phyloP scores from a whole-genome alignment of 1,284 basidiomycete genomes.

The Ustilago shanxiensis region DNA sequence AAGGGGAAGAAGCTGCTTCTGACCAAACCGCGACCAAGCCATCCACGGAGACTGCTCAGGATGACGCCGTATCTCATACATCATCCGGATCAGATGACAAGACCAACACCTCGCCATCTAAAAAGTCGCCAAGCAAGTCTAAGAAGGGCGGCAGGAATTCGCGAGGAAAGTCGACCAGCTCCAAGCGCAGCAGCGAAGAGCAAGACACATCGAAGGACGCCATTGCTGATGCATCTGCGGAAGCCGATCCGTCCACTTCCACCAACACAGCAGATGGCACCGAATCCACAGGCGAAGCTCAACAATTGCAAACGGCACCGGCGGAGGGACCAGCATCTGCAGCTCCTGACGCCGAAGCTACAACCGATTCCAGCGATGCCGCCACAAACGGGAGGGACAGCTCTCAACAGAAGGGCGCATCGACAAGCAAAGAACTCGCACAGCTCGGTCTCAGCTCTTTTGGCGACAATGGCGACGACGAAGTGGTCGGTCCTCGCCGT shows the following conservation, averaged over 20 bases:
- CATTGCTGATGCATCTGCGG: constrained; percentile 5
- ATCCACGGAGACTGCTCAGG: constrained; percentile 22
- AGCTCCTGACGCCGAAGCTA: constrained; percentile 6
- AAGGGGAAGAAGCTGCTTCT: constrained; percentile 6
- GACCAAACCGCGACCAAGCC: constrained; percentile 8
- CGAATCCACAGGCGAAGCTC: neutral
- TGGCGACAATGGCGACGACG: constrained; percentile 51
- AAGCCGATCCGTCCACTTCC: constrained; percentile 13
- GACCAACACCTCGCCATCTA: constrained; percentile 21
- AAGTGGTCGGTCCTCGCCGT: constrained; percentile 45
- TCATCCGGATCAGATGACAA: constrained; percentile 47
- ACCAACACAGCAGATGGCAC: neutral
- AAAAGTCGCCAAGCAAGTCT: constrained; percentile 27
- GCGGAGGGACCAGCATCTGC: constrained; percentile 4
- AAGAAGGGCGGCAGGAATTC: constrained; percentile 42
- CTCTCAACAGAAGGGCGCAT: constrained; percentile 17
- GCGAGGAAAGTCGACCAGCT: constrained; percentile 31
- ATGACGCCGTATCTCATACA: constrained; percentile 29
- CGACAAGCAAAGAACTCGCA: constrained; percentile 55
- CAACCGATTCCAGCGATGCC: constrained; percentile 6
- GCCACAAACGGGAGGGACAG: constrained; percentile 7
- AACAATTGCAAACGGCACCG: neutral
- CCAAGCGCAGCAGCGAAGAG: constrained; percentile 45
- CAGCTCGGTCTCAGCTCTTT: constrained; percentile 52
- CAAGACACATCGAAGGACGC: constrained; percentile 18